phyloP scores from a whole-genome alignment of 805 yeast species.

The Kazachstania martiniae region DNA sequence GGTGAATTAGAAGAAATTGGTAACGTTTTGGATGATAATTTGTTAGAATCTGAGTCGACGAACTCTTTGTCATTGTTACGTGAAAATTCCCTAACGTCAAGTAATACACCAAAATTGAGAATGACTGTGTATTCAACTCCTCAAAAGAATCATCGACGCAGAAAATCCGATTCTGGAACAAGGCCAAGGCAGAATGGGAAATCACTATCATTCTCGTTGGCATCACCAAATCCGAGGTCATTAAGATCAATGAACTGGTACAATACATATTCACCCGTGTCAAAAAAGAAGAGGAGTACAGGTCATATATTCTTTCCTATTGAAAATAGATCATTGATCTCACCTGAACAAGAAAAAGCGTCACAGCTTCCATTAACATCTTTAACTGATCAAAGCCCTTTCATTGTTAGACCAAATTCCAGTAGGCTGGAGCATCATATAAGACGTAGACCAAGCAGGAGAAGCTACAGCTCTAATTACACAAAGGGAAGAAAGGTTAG shows the following conservation, averaged over 20 bases:
- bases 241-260: conserved; percentile 3
- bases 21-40: conserved; percentile 19
- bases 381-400: neutral
- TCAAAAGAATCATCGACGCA: conserved; percentile 8
- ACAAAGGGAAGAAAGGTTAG: too few species aligned
- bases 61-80: conserved; percentile 15
- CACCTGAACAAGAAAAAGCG: neutral
- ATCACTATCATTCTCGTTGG: conserved; percentile 13
- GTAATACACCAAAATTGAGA: neutral
- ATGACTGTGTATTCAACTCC: neutral
- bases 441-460: too few species aligned
- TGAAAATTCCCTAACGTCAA: conserved; percentile 7
- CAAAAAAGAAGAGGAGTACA: conserved; percentile 12
- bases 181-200: conserved; percentile 11
- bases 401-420: neutral
- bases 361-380: too few species aligned
- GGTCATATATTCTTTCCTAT: conserved; percentile 11
- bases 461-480: too few species aligned
- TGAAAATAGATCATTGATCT: conserved; percentile 1
- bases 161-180: conserved; percentile 18
- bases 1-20: conserved; percentile 2
- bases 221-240: conserved; percentile 14
- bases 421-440: too few species aligned
- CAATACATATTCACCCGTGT: conserved; percentile 7
- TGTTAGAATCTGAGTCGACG: conserved; percentile 19